Evolutionary conservation across 305 asterid species (phyloP).

Genomic region (Fraxinus paxiana): DNA sequence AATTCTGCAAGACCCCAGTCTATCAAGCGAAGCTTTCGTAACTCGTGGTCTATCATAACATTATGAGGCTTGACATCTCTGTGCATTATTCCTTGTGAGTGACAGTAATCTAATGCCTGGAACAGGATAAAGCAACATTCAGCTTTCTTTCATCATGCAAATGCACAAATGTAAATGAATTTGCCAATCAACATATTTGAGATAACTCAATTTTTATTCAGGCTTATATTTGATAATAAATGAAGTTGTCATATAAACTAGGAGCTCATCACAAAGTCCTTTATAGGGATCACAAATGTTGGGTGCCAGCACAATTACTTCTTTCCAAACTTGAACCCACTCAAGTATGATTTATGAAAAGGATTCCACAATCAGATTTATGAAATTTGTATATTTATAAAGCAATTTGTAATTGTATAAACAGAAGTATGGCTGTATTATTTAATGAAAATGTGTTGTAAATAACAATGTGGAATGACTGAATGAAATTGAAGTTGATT

Average conservation of each 20-base stretch:
- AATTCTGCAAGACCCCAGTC: constrained; percentile 98
- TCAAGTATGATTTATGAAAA: background rate
- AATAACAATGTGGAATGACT: background rate
- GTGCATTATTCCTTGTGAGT: constrained; percentile 95
- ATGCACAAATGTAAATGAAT: background rate
- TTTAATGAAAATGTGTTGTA: background rate
- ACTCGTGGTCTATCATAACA: constrained; percentile 89
- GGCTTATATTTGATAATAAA: background rate
- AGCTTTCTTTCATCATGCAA: background rate
- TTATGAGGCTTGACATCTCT: constrained; percentile 94
- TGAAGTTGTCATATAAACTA: background rate
- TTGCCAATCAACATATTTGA: constrained; percentile 3
- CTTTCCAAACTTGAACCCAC: background rate
- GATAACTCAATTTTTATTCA: constrained; percentile 3
- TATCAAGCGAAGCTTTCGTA: constrained; percentile 80
- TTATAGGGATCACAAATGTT: background rate
- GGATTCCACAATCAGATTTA: background rate
- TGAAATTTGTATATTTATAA: background rate
- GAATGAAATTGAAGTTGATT: background rate
- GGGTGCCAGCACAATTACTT: background rate
- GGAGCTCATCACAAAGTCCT: background rate
- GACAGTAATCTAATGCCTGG: constrained; percentile 89
- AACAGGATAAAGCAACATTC: constrained; percentile 17
- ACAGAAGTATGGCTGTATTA: background rate
- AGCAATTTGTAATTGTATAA: background rate